These are phyloP conservation scores for Sphagnum fallax DNA, from an alignment of 228 moss, liverwort and hornwort species.

Conservation along the genomic window DNA sequence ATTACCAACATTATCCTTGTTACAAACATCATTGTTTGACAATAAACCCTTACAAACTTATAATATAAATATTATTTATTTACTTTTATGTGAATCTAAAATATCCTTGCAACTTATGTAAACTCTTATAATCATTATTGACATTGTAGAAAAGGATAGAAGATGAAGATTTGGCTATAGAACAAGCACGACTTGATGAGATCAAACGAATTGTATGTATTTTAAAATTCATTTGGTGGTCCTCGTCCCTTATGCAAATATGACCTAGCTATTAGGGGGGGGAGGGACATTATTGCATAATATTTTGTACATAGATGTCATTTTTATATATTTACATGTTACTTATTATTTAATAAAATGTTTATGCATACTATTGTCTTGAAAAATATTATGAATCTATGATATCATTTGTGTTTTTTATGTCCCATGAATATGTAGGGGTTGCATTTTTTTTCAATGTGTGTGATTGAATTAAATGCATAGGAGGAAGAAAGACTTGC, in stretches of 20 bases:
- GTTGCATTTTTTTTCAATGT: neutral
- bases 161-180: conserved; percentile 53
- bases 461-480: neutral
- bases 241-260: no score
- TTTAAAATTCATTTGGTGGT: no score
- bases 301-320: neutral
- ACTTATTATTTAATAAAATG: no score
- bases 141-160: conserved; percentile 48
- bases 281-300: no score
- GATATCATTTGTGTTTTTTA: neutral
- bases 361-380: neutral
- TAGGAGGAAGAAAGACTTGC: conserved; percentile 65
- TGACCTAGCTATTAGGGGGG: neutral
- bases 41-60: neutral
- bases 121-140: neutral
- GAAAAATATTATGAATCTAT: neutral
- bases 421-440: neutral
- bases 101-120: neutral
- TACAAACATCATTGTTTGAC: neutral
- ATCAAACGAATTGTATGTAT: conserved; percentile 39
- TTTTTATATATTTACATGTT: neutral
- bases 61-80: neutral
- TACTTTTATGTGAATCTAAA: neutral
- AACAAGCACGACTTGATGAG: conserved; percentile 44
- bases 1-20: neutral